Percentiles rank a stretch among this genome's conserved stretches.
Conservation (phyloP, 306 rosid species). For the Glycine tomentella region DNA sequence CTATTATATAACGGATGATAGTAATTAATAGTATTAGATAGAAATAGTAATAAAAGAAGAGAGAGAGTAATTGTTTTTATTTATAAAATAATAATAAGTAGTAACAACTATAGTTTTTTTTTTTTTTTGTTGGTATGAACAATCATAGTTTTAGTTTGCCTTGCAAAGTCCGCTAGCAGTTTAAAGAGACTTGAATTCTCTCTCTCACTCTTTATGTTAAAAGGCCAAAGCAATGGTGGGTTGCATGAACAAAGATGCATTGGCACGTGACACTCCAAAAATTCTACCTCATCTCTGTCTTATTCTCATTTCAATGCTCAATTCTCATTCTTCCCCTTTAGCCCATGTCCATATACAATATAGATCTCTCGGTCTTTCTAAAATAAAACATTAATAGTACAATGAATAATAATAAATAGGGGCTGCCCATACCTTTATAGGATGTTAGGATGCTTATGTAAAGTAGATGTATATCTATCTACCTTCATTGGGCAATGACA, state of each 20-base stretch:
- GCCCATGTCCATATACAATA: not conserved
- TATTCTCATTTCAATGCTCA: slow-evolving; percentile 9
- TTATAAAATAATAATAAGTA: too few relatives aligned
- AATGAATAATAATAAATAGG: too few relatives aligned
- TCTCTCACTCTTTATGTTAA: slow-evolving; percentile 52
- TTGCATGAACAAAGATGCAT: slow-evolving; percentile 62
- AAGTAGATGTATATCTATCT: not conserved
- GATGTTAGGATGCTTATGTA: not conserved
- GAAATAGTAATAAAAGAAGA: not conserved
- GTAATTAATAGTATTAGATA: not conserved
- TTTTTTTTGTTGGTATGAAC: too few relatives aligned
- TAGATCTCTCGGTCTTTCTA: not conserved
- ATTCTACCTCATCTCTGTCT: slow-evolving; percentile 44
- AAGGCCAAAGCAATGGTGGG: slow-evolving; percentile 49
- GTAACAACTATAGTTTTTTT: too few relatives aligned
- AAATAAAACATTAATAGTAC: not conserved
- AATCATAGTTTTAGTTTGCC: slow-evolving; percentile 24
- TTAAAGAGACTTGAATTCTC: too few relatives aligned
- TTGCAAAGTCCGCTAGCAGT: slow-evolving; percentile 36
- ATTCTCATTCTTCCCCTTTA: not conserved
- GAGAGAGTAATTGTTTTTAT: not conserved
- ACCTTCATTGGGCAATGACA: too few relatives aligned
- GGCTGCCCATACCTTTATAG: too few relatives aligned
- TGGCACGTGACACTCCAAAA: slow-evolving; percentile 58
- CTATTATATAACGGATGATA: too few relatives aligned